Evolutionary conservation across 257 asterid genomes (phyloP).

Genomic region (Echium plantagineum): DNA sequence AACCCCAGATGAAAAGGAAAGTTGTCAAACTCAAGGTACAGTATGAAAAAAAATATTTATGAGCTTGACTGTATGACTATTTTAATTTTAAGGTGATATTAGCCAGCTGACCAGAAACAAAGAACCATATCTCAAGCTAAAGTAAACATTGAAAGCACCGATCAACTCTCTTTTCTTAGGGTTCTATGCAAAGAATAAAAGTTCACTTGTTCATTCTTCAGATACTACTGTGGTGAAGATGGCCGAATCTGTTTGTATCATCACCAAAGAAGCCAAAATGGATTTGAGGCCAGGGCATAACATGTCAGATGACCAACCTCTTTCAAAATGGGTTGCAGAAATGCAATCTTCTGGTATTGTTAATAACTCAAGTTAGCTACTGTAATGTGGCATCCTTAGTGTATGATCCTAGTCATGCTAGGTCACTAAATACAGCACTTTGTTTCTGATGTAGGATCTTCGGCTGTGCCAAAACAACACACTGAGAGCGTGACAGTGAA

Average conservation of each 20-base stretch:
- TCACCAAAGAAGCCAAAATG: slow-evolving; percentile 12
- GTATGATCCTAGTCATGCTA: not conserved
- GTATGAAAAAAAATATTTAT: not conserved
- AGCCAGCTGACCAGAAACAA: not conserved
- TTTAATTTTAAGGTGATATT: not conserved
- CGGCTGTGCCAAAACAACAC: slow-evolving; percentile 19
- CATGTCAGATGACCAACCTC: slow-evolving; percentile 48
- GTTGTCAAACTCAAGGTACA: slow-evolving; percentile 29
- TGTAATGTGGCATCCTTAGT: not conserved
- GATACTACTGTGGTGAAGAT: slow-evolving; percentile 17
- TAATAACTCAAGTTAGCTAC: slow-evolving; percentile 18
- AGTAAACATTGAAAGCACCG: not conserved
- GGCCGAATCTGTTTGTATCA: slow-evolving; percentile 12
- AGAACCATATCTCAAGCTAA: not conserved
- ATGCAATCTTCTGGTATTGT: slow-evolving; percentile 26
- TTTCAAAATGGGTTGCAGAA: slow-evolving; percentile 51
- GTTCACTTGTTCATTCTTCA: slow-evolving; percentile 21
- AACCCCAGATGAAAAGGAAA: slow-evolving; percentile 12
- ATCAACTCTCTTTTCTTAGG: not conserved
- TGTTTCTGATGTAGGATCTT: slow-evolving; percentile 23
- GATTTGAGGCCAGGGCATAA: slow-evolving; percentile 19
- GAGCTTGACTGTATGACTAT: not conserved
- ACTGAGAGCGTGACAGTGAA: slow-evolving; percentile 5
- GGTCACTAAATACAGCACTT: slow-evolving; percentile 2
- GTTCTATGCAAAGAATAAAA: not conserved